Conservation (phyloP, 2,329 filamentous ascomycete species). For the Monosporascus sp. region DNA sequence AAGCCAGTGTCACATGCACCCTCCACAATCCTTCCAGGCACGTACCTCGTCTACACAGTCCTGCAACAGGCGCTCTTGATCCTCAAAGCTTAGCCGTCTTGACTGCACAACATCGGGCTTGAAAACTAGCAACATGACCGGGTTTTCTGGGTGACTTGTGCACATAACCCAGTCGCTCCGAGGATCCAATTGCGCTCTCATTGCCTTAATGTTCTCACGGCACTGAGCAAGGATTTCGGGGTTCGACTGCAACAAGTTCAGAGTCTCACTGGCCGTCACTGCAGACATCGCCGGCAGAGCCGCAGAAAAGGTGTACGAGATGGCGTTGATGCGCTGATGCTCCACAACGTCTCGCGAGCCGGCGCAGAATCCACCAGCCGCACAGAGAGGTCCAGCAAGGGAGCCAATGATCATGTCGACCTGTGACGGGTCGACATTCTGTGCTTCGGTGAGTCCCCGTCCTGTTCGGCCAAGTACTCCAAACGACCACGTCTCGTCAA, state of each 20-base stretch:
- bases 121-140: conserved; percentile 75
- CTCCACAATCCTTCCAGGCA: conserved; percentile 3
- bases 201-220: conserved; percentile 78
- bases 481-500: conserved; percentile 97
- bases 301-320: conserved; percentile 92
- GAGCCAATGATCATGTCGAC: conserved; percentile 98
- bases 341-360: conserved; percentile 87
- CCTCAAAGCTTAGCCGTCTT: conserved; percentile 61
- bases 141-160: conserved; percentile 78
- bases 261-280: conserved; percentile 90
- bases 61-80: conserved; percentile 80
- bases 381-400: conserved; percentile 82
- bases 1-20: neutral
- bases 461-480: conserved; percentile 89
- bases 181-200: conserved; percentile 84
- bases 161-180: conserved; percentile 89
- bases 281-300: conserved; percentile 89
- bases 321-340: conserved; percentile 89
- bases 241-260: conserved; percentile 78
- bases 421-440: conserved; percentile 89
- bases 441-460: conserved; percentile 87
- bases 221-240: conserved; percentile 75
- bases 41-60: conserved; percentile 95
- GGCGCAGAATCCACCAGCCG: conserved; percentile 93
- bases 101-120: conserved; percentile 76